Evolutionary conservation across 148 eudicot genomes (phyloP).

Genomic region (Chenopodium quinoa): DNA sequence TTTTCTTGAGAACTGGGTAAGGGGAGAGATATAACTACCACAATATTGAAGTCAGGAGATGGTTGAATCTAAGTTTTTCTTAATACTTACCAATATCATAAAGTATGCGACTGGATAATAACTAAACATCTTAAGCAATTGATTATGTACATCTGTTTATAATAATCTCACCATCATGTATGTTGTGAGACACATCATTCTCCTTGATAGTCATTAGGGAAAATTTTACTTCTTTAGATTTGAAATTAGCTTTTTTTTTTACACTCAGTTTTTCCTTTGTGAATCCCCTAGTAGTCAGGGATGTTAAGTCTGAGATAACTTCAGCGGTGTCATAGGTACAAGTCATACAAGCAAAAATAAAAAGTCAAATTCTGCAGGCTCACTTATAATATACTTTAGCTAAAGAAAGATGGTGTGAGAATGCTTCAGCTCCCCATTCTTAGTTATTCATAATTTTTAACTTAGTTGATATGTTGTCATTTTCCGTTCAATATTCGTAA

Average conservation of each 20-base stretch:
- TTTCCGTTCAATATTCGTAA: neutral
- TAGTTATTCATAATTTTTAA: neutral
- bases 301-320: neutral
- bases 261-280: neutral
- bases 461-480: neutral
- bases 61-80: neutral
- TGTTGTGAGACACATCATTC: too few relatives aligned
- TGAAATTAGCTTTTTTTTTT: too few relatives aligned
- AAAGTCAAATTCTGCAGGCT: neutral
- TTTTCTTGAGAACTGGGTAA: neutral
- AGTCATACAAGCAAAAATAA: neutral
- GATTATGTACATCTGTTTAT: too few relatives aligned
- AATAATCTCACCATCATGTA: too few relatives aligned
- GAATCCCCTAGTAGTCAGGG: neutral
- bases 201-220: too few relatives aligned
- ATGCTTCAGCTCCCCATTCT: neutral
- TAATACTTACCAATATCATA: too few relatives aligned
- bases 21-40: neutral
- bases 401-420: too few relatives aligned
- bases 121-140: neutral
- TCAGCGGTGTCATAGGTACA: neutral
- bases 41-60: neutral
- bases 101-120: too few relatives aligned
- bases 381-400: neutral
- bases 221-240: too few relatives aligned